A percentile compares a stretch with the other conserved stretches of the same genome.
Evolutionary conservation across 352 stramenopile genomes (phyloP).

Genomic region (Pythium graminicola): DNA sequence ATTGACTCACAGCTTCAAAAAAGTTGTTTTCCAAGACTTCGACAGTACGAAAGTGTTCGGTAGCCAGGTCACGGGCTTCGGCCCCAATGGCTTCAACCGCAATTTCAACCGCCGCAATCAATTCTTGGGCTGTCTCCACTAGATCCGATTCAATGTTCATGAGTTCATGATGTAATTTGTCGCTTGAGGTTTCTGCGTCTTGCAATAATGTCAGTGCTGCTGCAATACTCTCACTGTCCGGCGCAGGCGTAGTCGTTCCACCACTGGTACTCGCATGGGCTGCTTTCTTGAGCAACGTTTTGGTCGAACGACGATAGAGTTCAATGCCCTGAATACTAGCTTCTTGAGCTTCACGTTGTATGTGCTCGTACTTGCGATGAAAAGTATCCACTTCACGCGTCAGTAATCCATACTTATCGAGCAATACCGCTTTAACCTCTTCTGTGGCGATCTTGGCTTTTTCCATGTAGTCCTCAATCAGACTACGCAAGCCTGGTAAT

Average conservation of each 20-base stretch:
- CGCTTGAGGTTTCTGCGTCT: conserved; percentile 73
- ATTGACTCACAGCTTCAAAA: conserved; percentile 79
- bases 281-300: conserved; percentile 60
- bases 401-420: conserved; percentile 62
- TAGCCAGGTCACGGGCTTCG: conserved; percentile 57
- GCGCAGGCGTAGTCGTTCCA: neutral
- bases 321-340: conserved; percentile 79
- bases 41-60: conserved; percentile 82
- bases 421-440: conserved; percentile 70
- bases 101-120: conserved; percentile 53
- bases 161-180: conserved; percentile 80
- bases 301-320: conserved; percentile 63
- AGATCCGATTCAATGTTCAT: conserved; percentile 88
- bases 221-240: conserved; percentile 14
- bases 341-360: conserved; percentile 51
- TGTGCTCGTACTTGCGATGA: conserved; percentile 46
- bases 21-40: conserved; percentile 91
- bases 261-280: conserved; percentile 34
- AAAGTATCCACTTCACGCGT: conserved; percentile 58
- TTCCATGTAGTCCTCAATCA: conserved; percentile 88
- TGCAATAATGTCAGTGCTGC: conserved; percentile 69
- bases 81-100: conserved; percentile 57
- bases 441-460: conserved; percentile 76
- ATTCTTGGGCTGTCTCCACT: conserved; percentile 64
- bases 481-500: conserved; percentile 81